A percentile compares a stretch with the other conserved stretches of the same genome.
phyloP scores from a whole-genome alignment of 768 basidiomycete genomes.

The Porpolomopsis calyptriformis region DNA sequence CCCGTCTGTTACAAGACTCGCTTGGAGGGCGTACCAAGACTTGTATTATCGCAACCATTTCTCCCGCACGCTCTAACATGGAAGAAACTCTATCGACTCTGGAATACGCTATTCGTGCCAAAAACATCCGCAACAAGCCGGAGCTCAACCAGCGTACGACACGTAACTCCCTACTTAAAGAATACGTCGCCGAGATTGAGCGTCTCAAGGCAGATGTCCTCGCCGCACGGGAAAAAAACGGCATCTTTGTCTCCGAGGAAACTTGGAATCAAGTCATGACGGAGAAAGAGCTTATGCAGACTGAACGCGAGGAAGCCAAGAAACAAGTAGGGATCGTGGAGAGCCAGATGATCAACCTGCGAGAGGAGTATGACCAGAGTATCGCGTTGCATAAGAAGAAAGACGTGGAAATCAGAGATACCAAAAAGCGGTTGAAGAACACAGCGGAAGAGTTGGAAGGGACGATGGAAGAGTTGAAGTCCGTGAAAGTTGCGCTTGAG shows the following conservation, averaged over 20 bases:
- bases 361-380: conserved; percentile 89
- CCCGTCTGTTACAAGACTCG: conserved; percentile 97
- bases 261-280: conserved; percentile 74
- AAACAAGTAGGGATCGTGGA: conserved; percentile 78
- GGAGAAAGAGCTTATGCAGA: conserved; percentile 68
- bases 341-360: conserved; percentile 63
- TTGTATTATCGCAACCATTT: conserved; percentile 93
- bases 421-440: conserved; percentile 43
- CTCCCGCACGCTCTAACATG: conserved; percentile 85
- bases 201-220: conserved; percentile 82
- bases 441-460: conserved; percentile 41
- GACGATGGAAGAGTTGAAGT: conserved; percentile 48
- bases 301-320: conserved; percentile 73
- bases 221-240: conserved; percentile 92
- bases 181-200: conserved; percentile 90
- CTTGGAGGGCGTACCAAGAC: conserved; percentile 95
- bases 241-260: conserved; percentile 88
- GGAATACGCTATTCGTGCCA: conserved; percentile 92
- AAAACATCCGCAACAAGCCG: conserved; percentile 90
- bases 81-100: conserved; percentile 97
- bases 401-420: conserved; percentile 64
- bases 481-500: conserved; percentile 50
- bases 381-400: conserved; percentile 64
- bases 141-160: conserved; percentile 94
- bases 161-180: conserved; percentile 82